These are phyloP conservation scores for Aspergillus alliaceus DNA, from an alignment of 2,329 filamentous ascomycete genomes.

Conservation along the genomic window DNA sequence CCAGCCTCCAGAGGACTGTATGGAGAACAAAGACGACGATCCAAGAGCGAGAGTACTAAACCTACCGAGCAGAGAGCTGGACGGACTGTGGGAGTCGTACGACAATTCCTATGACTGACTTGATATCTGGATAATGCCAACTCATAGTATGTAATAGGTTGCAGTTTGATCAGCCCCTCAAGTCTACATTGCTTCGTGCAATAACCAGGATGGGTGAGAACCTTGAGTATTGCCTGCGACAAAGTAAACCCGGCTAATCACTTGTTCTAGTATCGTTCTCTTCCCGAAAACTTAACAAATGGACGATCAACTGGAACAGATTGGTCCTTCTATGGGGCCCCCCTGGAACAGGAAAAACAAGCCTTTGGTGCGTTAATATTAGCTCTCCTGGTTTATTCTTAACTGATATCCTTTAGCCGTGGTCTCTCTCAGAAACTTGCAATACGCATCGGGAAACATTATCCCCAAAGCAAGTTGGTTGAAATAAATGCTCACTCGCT, in stretches of 20 bases:
- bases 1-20: constrained; percentile 13
- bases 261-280: constrained; percentile 27
- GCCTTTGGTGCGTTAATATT: constrained; percentile 16
- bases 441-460: constrained; percentile 47
- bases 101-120: constrained; percentile 1
- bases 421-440: constrained; percentile 52
- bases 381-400: neutral
- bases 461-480: constrained; percentile 42
- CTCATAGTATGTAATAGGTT: constrained; percentile 27
- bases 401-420: constrained; percentile 26
- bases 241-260: neutral
- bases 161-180: constrained; percentile 45
- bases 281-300: constrained; percentile 35
- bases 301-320: constrained; percentile 47
- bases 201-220: constrained; percentile 39
- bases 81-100: constrained; percentile 47
- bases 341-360: constrained; percentile 90
- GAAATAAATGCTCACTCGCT: constrained; percentile 49
- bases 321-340: constrained; percentile 85
- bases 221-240: neutral
- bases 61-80: constrained; percentile 41
- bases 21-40: constrained; percentile 23
- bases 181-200: constrained; percentile 41
- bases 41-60: constrained; percentile 33
- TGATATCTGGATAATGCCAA: neutral